Conservation (phyloP, 257 asterid species). For the Nicotiana tabacum region DNA sequence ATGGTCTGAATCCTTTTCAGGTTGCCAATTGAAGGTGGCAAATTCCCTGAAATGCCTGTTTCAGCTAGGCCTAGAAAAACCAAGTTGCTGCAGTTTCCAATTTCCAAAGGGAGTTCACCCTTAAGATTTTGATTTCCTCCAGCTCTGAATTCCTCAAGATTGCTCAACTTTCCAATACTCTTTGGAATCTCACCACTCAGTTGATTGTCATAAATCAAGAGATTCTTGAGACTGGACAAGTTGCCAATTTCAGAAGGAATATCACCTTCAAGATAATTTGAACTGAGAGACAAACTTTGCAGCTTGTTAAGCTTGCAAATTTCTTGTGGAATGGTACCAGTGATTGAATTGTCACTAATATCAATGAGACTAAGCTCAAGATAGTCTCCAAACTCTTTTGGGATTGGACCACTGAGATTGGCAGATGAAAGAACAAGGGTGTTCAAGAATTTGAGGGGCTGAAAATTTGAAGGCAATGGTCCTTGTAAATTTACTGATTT, state of each 20-base stretch:
- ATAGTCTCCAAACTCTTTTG: slow-evolving; percentile 67
- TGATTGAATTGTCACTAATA: slow-evolving; percentile 59
- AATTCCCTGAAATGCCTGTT: slow-evolving; percentile 67
- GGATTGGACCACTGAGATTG: slow-evolving; percentile 77
- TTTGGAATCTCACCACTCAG: slow-evolving; percentile 69
- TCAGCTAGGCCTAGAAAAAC: slow-evolving; percentile 70
- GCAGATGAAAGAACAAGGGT: slow-evolving; percentile 65
- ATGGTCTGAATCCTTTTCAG: slow-evolving; percentile 67
- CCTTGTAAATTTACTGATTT: slow-evolving; percentile 72
- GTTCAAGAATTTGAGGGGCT: slow-evolving; percentile 41
- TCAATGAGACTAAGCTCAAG: slow-evolving; percentile 43
- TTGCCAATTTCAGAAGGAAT: slow-evolving; percentile 65
- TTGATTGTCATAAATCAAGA: slow-evolving; percentile 75
- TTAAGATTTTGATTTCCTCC: slow-evolving; percentile 87
- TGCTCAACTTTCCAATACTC: slow-evolving; percentile 53
- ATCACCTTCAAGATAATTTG: slow-evolving; percentile 56
- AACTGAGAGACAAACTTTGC: slow-evolving; percentile 38
- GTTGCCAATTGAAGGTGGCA: slow-evolving; percentile 68
- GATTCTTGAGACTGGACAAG: slow-evolving; percentile 39
- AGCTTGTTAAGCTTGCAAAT: slow-evolving; percentile 55
- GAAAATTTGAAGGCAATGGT: slow-evolving; percentile 68
- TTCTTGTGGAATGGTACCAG: slow-evolving; percentile 71
- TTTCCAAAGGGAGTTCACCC: slow-evolving; percentile 67
- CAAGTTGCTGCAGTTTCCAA: slow-evolving; percentile 79
- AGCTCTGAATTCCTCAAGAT: slow-evolving; percentile 63